phyloP scores from a whole-genome alignment of 768 basidiomycete species.

The Boletus reticulatus region DNA sequence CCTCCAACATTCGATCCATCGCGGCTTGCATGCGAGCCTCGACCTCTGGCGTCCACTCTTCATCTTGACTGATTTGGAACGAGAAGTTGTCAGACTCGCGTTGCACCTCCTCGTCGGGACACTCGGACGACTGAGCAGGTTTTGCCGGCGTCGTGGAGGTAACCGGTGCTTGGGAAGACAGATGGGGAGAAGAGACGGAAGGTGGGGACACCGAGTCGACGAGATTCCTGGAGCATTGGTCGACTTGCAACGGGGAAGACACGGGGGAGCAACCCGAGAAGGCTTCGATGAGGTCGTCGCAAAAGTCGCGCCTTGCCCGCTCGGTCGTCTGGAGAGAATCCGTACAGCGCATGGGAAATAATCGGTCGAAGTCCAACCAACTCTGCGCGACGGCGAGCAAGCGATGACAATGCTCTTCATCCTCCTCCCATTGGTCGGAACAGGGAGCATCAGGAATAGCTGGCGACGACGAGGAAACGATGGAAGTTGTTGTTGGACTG shows the following conservation, averaged over 20 bases:
- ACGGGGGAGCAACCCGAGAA: background rate
- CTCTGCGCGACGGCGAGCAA: background rate
- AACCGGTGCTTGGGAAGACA: background rate
- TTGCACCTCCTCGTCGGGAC: constrained; percentile 7
- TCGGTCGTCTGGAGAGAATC: background rate
- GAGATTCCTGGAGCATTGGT: background rate
- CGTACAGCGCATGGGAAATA: background rate
- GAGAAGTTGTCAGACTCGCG: constrained; percentile 13
- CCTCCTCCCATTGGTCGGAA: background rate
- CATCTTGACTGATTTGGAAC: constrained; percentile 7
- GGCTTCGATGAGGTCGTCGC: constrained; percentile 2
- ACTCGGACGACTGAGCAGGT: background rate
- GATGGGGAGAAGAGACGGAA: background rate
- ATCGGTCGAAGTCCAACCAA: constrained; percentile 7
- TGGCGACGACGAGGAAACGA: background rate
- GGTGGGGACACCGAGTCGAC: background rate
- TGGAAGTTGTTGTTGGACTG: background rate
- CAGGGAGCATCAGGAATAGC: background rate
- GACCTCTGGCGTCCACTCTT: constrained; percentile 16
- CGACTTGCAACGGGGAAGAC: background rate
- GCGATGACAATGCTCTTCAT: background rate
- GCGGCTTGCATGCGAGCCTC: constrained; percentile 8
- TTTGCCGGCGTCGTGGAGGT: background rate
- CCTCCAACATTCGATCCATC: constrained; percentile 1
- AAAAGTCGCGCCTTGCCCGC: constrained; percentile 9